A percentile compares a stretch with the other conserved stretches of the same genome.
Conservation (phyloP, 257 asterid species). For the Solanum lycopersicoides region DNA sequence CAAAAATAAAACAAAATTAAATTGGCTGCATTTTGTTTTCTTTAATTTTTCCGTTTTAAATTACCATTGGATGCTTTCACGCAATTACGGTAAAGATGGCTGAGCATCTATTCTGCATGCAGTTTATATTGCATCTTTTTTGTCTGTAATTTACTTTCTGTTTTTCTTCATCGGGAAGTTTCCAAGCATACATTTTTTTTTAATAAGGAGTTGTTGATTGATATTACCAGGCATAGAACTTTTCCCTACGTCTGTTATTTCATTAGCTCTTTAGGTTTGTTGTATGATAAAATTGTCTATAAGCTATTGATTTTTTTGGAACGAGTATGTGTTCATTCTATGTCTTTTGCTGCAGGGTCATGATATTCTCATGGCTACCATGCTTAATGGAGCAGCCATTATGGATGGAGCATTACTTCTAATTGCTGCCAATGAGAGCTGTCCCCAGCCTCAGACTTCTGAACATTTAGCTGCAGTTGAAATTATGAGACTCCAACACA, state of each 20-base stretch:
- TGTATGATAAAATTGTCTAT: background rate
- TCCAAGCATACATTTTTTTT: background rate
- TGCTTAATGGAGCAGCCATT: conserved; percentile 97
- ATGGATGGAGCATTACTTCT: conserved; percentile 97
- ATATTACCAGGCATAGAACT: background rate
- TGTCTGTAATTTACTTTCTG: background rate
- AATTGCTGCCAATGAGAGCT: conserved; percentile 91
- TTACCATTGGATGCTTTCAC: background rate
- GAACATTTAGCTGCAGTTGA: conserved; percentile 98
- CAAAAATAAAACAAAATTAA: background rate
- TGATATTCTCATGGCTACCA: conserved; percentile 98
- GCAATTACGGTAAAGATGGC: background rate
- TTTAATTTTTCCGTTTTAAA: background rate
- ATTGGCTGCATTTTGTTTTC: background rate
- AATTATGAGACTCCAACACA: conserved; percentile 87
- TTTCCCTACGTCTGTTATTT: background rate
- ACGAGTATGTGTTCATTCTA: background rate
- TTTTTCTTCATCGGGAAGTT: background rate
- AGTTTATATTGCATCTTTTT: background rate
- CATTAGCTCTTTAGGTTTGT: background rate
- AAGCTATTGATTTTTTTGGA: background rate
- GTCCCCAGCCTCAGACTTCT: conserved; percentile 98
- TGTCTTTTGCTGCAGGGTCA: conserved; percentile 48
- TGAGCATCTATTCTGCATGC: background rate
- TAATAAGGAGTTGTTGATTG: background rate